Evolutionary conservation across 352 stramenopile species (phyloP).

Genomic region (Pythium chondricola): DNA sequence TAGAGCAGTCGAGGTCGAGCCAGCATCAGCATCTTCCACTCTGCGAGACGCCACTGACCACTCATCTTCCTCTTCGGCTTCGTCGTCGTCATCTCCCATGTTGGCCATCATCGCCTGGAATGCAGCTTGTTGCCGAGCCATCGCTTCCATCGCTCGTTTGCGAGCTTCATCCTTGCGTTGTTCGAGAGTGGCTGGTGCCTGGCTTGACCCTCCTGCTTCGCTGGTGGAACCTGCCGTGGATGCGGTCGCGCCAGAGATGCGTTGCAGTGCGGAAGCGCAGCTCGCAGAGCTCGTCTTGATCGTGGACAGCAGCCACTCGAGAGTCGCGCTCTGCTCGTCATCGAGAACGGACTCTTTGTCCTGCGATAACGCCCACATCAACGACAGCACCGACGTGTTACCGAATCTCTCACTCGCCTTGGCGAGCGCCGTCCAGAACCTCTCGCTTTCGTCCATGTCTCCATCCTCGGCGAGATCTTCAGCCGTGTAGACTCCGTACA

Average conservation of each 20-base stretch:
- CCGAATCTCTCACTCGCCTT: slow-evolving; percentile 22
- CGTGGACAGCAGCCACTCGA: slow-evolving; percentile 74
- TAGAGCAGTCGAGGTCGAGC: slow-evolving; percentile 10
- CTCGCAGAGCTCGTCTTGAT: slow-evolving; percentile 34
- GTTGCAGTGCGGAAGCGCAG: slow-evolving; percentile 22
- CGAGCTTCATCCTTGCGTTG: slow-evolving; percentile 74
- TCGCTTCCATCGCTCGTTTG: slow-evolving; percentile 67
- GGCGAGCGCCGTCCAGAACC: slow-evolving; percentile 55
- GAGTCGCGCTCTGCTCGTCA: slow-evolving; percentile 61
- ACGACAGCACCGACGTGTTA: slow-evolving; percentile 39
- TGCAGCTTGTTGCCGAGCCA: slow-evolving; percentile 76
- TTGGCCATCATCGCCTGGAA: slow-evolving; percentile 81
- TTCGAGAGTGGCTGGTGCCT: slow-evolving; percentile 35
- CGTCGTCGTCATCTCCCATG: slow-evolving; percentile 25
- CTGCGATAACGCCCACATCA: slow-evolving; percentile 50
- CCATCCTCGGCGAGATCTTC: slow-evolving; percentile 9
- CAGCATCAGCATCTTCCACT: slow-evolving; percentile 3
- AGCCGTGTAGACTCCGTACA: slow-evolving; percentile 70
- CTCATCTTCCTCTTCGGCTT: slow-evolving; percentile 19
- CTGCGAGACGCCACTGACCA: not conserved
- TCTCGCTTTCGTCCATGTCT: slow-evolving; percentile 5
- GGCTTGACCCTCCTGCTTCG: no score
- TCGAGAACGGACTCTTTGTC: slow-evolving; percentile 32
- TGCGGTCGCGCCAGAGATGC: not conserved
- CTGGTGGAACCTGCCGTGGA: not conserved